Conservation (phyloP, 805 yeast species). For the Kluyveromyces nonfermentans region DNA sequence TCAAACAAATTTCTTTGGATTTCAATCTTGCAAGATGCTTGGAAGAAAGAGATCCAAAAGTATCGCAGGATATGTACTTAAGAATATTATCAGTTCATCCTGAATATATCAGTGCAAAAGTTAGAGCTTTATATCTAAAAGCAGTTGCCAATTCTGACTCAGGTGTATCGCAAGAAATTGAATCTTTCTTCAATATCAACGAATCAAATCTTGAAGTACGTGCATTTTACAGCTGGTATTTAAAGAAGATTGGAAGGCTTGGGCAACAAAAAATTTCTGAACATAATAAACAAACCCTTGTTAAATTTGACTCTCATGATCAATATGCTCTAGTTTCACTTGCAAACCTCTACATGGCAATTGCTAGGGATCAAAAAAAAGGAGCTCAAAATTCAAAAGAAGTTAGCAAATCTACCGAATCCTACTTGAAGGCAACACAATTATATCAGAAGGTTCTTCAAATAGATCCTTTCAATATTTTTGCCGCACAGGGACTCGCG, state of each 20-base stretch:
- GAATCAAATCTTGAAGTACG: conserved; percentile 71
- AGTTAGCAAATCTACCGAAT: conserved; percentile 50
- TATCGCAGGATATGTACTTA: conserved; percentile 36
- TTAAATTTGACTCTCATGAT: conserved; percentile 78
- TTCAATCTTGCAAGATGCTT: conserved; percentile 73
- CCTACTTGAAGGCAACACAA: conserved; percentile 85
- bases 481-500: conserved; percentile 97
- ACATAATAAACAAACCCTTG: conserved; percentile 79
- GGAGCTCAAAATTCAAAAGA: conserved; percentile 29
- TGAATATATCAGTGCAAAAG: conserved; percentile 61
- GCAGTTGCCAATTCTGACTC: conserved; percentile 39
- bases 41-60: conserved; percentile 36
- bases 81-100: conserved; percentile 53
- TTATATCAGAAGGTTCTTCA: conserved; percentile 80
- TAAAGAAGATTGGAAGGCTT: conserved; percentile 37
- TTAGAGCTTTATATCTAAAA: conserved; percentile 58
- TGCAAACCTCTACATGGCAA: conserved; percentile 75
- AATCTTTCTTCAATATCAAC: conserved; percentile 42
- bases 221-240: conserved; percentile 87
- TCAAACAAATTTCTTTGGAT: conserved; percentile 36
- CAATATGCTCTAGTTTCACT: conserved; percentile 79
- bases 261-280: conserved; percentile 55
- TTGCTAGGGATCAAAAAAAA: conserved; percentile 67
- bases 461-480: conserved; percentile 75
- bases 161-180: conserved; percentile 43